Evolutionary conservation across 192 early-diverging fungal genomes (phyloP).

Genomic region (Radiomyces spectabilis): DNA sequence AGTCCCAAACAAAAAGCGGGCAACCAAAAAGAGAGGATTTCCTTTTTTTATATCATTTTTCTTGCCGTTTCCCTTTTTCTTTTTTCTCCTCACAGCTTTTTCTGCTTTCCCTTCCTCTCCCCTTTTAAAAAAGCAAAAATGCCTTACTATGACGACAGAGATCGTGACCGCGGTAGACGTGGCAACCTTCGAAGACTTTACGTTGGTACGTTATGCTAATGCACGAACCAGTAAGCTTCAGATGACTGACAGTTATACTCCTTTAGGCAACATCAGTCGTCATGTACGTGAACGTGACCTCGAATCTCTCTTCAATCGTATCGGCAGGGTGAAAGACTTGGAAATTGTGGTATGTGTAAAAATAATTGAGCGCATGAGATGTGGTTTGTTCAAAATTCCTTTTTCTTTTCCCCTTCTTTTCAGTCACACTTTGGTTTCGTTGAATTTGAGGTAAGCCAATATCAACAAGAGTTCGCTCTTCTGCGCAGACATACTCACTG

Average conservation of each 20-base stretch:
- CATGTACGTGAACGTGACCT: slow-evolving; percentile 21
- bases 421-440: slow-evolving; percentile 22
- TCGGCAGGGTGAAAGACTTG: slow-evolving; percentile 15
- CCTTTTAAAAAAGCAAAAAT: too few species aligned
- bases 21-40: too few species aligned
- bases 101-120: too few species aligned
- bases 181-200: slow-evolving; percentile 10
- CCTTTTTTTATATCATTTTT: too few species aligned
- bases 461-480: neutral
- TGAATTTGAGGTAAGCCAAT: slow-evolving; percentile 21
- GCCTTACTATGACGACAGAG: too few species aligned
- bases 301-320: slow-evolving; percentile 17
- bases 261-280: slow-evolving; percentile 8
- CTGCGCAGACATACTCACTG: neutral
- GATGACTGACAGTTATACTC: neutral
- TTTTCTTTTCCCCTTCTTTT: neutral
- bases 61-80: too few species aligned
- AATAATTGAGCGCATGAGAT: too few species aligned
- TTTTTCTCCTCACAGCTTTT: too few species aligned
- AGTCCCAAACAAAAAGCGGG: too few species aligned
- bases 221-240: neutral
- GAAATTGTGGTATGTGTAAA: slow-evolving; percentile 10
- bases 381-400: neutral
- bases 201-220: slow-evolving; percentile 23
- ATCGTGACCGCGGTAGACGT: neutral